Percentiles rank a stretch among this genome's conserved stretches.
Evolutionary conservation across 352 stramenopile species (phyloP).

Genomic region (Pythium biforme): DNA sequence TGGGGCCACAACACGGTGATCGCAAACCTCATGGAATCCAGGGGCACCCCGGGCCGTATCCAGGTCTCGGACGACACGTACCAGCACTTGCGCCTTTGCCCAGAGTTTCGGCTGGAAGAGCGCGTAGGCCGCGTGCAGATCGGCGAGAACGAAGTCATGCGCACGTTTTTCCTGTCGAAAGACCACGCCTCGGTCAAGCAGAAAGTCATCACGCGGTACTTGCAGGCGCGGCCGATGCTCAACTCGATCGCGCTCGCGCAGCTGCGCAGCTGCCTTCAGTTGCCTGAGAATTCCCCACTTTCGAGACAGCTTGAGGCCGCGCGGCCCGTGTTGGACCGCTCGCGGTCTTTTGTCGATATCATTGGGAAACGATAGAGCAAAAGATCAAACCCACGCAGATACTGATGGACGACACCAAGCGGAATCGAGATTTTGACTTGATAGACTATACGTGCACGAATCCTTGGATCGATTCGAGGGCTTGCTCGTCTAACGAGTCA

Average conservation of each 20-base stretch:
- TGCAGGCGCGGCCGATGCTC: conserved; percentile 37
- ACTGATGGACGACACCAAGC: background rate
- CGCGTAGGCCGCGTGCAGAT: conserved; percentile 47
- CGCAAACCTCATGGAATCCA: conserved; percentile 79
- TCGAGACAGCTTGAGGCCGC: conserved; percentile 46
- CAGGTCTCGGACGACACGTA: conserved; percentile 68
- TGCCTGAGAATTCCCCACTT: conserved; percentile 50
- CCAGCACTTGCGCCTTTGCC: conserved; percentile 43
- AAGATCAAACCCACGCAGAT: background rate
- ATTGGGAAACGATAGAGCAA: conserved; percentile 30
- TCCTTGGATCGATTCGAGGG: conserved; percentile 11
- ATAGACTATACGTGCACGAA: background rate
- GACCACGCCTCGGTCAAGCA: conserved; percentile 50
- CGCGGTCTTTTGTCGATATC: conserved; percentile 47
- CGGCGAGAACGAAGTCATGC: conserved; percentile 51
- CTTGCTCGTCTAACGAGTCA: conserved; percentile 23
- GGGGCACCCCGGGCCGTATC: conserved; percentile 50
- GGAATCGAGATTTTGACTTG: background rate
- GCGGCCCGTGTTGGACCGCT: conserved; percentile 24
- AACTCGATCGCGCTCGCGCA: conserved; percentile 46
- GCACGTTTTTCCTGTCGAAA: conserved; percentile 48
- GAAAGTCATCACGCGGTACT: conserved; percentile 45
- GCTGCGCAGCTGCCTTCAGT: conserved; percentile 49
- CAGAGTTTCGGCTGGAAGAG: conserved; percentile 57
- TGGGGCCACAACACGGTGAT: conserved; percentile 81